Percentiles rank a stretch among this genome's conserved stretches.
These are phyloP conservation scores for Lecanicillium sp. DNA, from an alignment of 2,329 filamentous ascomycete genomes.

Conservation along the genomic window DNA sequence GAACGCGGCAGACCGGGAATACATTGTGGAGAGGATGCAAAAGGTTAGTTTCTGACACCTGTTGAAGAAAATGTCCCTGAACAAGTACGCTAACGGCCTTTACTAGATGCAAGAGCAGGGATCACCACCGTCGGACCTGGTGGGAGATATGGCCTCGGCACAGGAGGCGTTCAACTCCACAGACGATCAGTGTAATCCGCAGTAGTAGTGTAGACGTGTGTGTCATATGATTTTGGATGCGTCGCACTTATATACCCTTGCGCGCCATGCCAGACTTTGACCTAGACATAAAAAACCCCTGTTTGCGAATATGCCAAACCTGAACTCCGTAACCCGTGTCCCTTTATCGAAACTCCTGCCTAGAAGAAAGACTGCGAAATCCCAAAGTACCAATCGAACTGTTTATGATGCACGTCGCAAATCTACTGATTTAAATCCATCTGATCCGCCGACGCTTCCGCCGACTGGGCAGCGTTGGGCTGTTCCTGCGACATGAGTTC, in stretches of 20 bases:
- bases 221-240: constrained; percentile 4
- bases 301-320: constrained; percentile 1
- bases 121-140: constrained; percentile 80
- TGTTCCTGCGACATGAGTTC: constrained; percentile 27
- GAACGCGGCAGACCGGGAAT: constrained; percentile 74
- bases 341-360: neutral
- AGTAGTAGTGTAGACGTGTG: constrained; percentile 32
- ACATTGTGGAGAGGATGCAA: constrained; percentile 96
- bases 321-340: too few relatives aligned
- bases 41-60: constrained; percentile 52
- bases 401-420: neutral
- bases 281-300: neutral
- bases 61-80: neutral
- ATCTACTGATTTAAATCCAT: too few relatives aligned
- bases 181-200: constrained; percentile 56
- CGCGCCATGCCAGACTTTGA: neutral
- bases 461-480: constrained; percentile 26
- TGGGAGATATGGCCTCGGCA: constrained; percentile 80
- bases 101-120: constrained; percentile 91
- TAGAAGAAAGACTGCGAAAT: neutral
- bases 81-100: neutral
- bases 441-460: constrained; percentile 36
- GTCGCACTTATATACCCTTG: constrained; percentile 19
- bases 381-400: neutral
- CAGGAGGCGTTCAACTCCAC: constrained; percentile 60